Percentiles rank a stretch among this genome's conserved stretches.
These are phyloP conservation scores for Chrysoporthe puriensis DNA, from an alignment of 2,329 filamentous ascomycete species.

Conservation along the genomic window DNA sequence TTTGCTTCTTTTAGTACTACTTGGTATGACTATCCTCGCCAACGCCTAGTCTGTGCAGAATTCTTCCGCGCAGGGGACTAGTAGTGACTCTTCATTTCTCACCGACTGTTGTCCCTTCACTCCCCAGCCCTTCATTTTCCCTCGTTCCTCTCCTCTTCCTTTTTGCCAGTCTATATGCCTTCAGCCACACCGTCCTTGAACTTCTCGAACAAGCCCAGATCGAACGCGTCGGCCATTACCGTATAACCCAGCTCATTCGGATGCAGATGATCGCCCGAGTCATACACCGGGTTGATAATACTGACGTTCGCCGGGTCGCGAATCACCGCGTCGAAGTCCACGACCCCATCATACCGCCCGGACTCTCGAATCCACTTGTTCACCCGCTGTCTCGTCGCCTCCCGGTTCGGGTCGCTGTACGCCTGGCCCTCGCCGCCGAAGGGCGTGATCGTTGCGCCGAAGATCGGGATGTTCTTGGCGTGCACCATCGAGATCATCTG, in stretches of 20 bases:
- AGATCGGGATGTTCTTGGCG: constrained; percentile 54
- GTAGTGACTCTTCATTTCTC: not conserved
- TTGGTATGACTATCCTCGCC: too few species aligned
- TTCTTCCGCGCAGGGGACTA: not conserved
- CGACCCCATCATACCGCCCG: constrained; percentile 60
- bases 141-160: not conserved
- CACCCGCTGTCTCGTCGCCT: constrained; percentile 56
- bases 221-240: constrained; percentile 58
- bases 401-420: constrained; percentile 56
- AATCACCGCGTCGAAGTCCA: constrained; percentile 64
- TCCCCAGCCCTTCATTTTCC: not conserved
- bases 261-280: constrained; percentile 66
- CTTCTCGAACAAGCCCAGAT: constrained; percentile 52
- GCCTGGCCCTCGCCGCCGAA: constrained; percentile 49
- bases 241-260: constrained; percentile 58
- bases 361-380: constrained; percentile 62
- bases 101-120: not conserved
- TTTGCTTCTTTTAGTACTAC: too few species aligned
- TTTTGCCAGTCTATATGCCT: constrained; percentile 22
- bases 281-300: constrained; percentile 48
- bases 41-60: not conserved
- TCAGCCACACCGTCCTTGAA: constrained; percentile 36
- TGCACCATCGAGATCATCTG: constrained; percentile 61
- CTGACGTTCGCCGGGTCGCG: constrained; percentile 51
- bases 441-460: constrained; percentile 57